Percentiles rank a stretch among this genome's conserved stretches.
Evolutionary conservation across 179 eudicot species (phyloP).

Genomic region (Carnegiea gigantea): DNA sequence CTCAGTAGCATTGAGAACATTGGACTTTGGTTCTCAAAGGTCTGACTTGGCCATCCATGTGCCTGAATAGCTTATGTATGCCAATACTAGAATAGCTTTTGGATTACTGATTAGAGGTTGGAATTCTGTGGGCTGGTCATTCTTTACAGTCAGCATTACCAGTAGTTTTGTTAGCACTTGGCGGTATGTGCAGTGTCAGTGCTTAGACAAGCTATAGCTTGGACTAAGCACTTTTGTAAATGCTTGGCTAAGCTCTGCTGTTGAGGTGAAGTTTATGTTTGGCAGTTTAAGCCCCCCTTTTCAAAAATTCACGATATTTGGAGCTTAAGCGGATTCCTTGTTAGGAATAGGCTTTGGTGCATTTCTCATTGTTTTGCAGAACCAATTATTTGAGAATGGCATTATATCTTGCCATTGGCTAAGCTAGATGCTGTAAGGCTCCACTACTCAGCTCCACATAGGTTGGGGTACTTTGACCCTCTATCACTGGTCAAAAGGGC

Average conservation of each 20-base stretch:
- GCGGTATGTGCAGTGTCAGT: not conserved
- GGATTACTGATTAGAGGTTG: not conserved
- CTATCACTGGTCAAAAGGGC: not conserved
- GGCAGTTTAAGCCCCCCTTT: too few species aligned
- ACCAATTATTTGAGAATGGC: not conserved
- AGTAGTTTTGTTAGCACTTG: not conserved
- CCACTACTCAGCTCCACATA: not conserved
- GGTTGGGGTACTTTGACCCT: not conserved
- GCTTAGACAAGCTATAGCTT: not conserved
- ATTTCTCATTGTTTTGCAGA: not conserved
- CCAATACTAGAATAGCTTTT: not conserved
- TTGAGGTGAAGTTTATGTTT: not conserved
- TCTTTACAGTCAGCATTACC: not conserved
- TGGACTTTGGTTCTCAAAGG: not conserved
- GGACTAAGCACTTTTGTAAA: not conserved
- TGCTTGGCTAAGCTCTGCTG: not conserved
- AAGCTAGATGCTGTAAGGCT: slow-evolving; percentile 6
- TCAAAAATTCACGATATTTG: not conserved
- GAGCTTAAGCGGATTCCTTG: not conserved
- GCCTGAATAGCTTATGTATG: not conserved
- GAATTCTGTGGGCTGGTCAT: not conserved
- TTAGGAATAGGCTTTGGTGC: slow-evolving; percentile 4
- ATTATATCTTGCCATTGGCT: not conserved
- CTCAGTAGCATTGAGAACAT: not conserved
- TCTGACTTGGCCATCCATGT: not conserved